Evolutionary conservation across 2,329 filamentous ascomycete genomes (phyloP).

Genomic region (Ploettnerulaceae sp.): DNA sequence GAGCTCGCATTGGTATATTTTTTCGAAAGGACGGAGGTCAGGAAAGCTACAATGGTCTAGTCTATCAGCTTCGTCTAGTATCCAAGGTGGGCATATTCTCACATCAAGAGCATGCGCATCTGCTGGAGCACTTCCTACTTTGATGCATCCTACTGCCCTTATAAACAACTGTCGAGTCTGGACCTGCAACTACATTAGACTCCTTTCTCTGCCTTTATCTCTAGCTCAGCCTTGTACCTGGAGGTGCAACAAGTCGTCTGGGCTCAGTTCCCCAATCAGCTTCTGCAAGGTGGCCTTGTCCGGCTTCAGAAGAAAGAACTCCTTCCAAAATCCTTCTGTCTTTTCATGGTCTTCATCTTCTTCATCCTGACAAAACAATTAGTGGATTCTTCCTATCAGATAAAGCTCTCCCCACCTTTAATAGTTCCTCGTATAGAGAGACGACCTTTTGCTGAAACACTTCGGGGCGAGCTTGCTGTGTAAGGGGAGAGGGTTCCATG

Average conservation of each 20-base stretch:
- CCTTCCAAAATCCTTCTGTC: conserved; percentile 89
- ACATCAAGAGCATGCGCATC: conserved; percentile 85
- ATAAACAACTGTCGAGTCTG: conserved; percentile 61
- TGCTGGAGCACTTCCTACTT: conserved; percentile 52
- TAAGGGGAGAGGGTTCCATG: conserved; percentile 91
- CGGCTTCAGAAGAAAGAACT: conserved; percentile 87
- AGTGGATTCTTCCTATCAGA: conserved; percentile 13
- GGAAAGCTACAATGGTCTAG: conserved; percentile 84
- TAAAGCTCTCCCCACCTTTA: conserved; percentile 52
- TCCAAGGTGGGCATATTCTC: conserved; percentile 34
- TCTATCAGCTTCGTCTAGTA: conserved; percentile 38
- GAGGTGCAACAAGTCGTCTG: conserved; percentile 70
- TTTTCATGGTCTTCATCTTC: conserved; percentile 64
- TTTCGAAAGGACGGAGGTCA: conserved; percentile 77
- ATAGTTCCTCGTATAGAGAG: conserved; percentile 78
- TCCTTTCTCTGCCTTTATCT: not conserved
- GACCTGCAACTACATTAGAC: conserved; percentile 23
- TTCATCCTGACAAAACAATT: conserved; percentile 47
- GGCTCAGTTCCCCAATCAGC: conserved; percentile 64
- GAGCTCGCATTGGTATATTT: conserved; percentile 93
- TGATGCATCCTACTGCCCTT: conserved; percentile 65
- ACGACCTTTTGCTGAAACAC: conserved; percentile 93
- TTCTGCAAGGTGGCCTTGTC: conserved; percentile 64
- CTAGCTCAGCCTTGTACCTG: conserved; percentile 56
- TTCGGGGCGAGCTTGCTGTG: conserved; percentile 84